Conservation (phyloP, 345 rosid genomes). For the Corymbia maculata region DNA sequence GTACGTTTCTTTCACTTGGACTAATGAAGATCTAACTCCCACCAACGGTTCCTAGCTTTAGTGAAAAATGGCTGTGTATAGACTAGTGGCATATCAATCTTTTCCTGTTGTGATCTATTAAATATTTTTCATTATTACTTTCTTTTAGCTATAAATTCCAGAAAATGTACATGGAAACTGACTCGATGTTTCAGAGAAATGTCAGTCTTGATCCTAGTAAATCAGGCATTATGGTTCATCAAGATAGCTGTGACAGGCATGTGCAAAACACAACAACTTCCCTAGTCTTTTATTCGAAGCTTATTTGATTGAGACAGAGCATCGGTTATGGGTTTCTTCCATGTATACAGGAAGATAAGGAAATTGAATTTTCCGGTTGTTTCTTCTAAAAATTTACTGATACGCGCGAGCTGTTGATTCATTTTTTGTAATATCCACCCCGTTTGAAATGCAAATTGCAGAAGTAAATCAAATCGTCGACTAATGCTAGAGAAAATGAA, state of each 20-base stretch:
- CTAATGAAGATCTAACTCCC: background rate
- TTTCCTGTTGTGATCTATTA: background rate
- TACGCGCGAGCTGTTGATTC: background rate
- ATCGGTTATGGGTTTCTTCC: background rate
- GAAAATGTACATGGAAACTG: background rate
- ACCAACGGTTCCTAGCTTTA: background rate
- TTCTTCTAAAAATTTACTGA: background rate
- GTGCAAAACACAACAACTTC: background rate
- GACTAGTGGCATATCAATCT: background rate
- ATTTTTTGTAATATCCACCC: no score
- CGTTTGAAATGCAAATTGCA: fast-evolving
- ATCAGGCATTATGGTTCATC: background rate
- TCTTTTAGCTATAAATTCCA: background rate
- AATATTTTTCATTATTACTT: background rate
- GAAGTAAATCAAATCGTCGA: background rate
- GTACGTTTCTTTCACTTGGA: background rate
- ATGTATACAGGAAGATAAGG: fast-evolving
- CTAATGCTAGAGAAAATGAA: background rate
- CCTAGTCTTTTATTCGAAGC: background rate
- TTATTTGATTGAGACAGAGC: background rate
- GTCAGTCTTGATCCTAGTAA: background rate
- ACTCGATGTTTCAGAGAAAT: background rate
- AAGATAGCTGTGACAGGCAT: background rate
- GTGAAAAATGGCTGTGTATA: background rate
- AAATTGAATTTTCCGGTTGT: background rate